Base-by-base conservation (phyloP, 1,284 basidiomycete genomes). In the Athelia sp. region DNA sequence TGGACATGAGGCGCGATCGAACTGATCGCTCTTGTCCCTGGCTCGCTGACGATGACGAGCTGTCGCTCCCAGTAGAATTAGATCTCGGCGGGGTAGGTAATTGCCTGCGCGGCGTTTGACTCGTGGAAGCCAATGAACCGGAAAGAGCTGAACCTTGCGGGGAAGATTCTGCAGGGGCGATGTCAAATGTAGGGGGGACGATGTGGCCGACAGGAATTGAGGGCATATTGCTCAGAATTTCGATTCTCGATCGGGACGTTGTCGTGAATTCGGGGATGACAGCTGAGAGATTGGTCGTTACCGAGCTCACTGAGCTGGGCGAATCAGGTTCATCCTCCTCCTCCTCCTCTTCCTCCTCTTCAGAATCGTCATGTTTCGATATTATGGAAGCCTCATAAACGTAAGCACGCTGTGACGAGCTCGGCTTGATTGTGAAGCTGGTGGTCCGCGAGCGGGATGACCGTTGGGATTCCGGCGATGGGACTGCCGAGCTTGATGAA, bases 321-420 rank as follows among this genome's bases (percentile, higher is more conserved):
- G 64, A 67, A 50, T 74, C 73, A 13, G 13, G 4, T 29, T 29
- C 26, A 13, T 29, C 26, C 13, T 29, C 26, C 26, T 29, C 26
- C 6, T 29, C 26, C 26, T 29, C 26, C 6, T 29, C 26, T 29
- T 29, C 26, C 4, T 29, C 26, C 4, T 29, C 26, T 29, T 77
- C 73, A 1, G 76, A 69, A 13, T 63, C 66, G 59, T 81, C 79
- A 29, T 73, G 76, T 59, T 79, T 79, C 38, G 76, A 75, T 38
- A 71, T 73, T n/a, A 73, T 58, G 13, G 78, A 76, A 35, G 73
- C 74, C 52, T 82, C 78, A 58, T 84, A 83, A 52, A 83, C 68
- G 64, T 72, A 82, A 17, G 73, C 71, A 49, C 77, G 71, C 49
- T 68, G 67, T 35, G 64, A 60, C 40, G 62, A 56, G 48, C 68